Conservation (phyloP, 108 stramenopile genomes). For the Cylindrotheca fusiformis region DNA sequence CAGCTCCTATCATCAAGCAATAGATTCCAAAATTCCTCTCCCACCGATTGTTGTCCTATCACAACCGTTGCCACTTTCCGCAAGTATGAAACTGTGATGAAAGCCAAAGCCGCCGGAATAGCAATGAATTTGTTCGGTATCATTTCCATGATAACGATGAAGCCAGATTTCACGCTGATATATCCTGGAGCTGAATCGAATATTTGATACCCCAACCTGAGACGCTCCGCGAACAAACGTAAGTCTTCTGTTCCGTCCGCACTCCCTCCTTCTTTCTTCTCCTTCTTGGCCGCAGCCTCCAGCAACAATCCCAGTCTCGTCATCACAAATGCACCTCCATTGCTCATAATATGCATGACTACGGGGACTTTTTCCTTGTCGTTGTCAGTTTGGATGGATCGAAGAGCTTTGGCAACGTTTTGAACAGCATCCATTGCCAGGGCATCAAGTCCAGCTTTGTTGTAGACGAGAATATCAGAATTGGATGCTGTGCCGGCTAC, state of each 20-base stretch:
- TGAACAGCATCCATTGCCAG: neutral
- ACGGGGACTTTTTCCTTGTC: neutral
- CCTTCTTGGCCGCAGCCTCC: neutral
- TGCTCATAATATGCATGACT: neutral
- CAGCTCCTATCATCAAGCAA: neutral
- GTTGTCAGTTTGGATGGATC: neutral
- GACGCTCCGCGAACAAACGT: neutral
- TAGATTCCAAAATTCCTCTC: slow-evolving; percentile 2
- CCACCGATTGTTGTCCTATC: neutral
- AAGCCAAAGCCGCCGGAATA: neutral
- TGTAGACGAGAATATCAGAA: neutral
- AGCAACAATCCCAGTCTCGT: neutral
- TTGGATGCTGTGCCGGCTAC: neutral
- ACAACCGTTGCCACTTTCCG: no score
- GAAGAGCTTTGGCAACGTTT: neutral
- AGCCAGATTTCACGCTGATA: neutral
- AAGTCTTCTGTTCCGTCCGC: neutral
- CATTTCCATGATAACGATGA: neutral
- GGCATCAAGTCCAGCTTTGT: neutral
- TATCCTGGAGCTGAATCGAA: neutral
- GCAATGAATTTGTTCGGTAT: neutral
- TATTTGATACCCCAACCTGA: neutral
- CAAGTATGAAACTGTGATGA: neutral
- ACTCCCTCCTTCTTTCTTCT: neutral
- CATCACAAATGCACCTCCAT: neutral